These are phyloP conservation scores for Starmerella bombicola DNA, from an alignment of 805 yeast species.

Conservation along the genomic window DNA sequence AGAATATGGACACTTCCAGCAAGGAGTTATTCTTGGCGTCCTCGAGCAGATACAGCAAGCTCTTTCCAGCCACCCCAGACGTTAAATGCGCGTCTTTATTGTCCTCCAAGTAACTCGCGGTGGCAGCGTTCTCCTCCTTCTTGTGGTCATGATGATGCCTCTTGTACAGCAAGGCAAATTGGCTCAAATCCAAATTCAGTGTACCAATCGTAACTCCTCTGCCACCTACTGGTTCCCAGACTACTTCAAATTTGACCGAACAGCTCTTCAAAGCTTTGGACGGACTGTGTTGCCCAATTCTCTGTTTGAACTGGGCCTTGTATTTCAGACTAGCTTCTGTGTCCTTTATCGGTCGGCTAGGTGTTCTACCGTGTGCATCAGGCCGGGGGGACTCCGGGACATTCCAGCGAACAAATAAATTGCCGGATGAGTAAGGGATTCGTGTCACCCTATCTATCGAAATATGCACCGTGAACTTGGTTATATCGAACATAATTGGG, in stretches of 20 bases:
- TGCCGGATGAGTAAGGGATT: conserved; percentile 67
- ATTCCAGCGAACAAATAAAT: conserved; percentile 51
- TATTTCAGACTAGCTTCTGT: conserved; percentile 44
- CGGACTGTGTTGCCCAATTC: conserved; percentile 31
- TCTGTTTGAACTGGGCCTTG: conserved; percentile 31
- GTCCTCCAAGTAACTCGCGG: neutral
- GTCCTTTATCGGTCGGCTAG: conserved; percentile 34
- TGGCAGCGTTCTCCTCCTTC: neutral
- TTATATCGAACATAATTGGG: conserved; percentile 29
- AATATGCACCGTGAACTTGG: conserved; percentile 51
- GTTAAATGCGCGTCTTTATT: neutral
- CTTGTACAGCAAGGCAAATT: conserved; percentile 36
- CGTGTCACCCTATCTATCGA: conserved; percentile 61
- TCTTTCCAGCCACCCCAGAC: conserved; percentile 30
- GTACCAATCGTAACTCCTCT: conserved; percentile 47
- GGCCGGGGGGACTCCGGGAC: conserved; percentile 40
- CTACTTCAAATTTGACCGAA: conserved; percentile 34
- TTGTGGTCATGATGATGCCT: neutral
- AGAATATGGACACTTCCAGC: conserved; percentile 36
- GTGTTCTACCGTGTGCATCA: conserved; percentile 39
- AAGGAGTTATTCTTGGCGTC: conserved; percentile 68
- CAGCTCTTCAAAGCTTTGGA: conserved; percentile 31
- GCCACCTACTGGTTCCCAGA: conserved; percentile 32
- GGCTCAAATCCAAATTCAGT: conserved; percentile 56
- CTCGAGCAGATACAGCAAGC: conserved; percentile 49